phyloP scores from a whole-genome alignment of 768 basidiomycete species.

The Russula olivacea region DNA sequence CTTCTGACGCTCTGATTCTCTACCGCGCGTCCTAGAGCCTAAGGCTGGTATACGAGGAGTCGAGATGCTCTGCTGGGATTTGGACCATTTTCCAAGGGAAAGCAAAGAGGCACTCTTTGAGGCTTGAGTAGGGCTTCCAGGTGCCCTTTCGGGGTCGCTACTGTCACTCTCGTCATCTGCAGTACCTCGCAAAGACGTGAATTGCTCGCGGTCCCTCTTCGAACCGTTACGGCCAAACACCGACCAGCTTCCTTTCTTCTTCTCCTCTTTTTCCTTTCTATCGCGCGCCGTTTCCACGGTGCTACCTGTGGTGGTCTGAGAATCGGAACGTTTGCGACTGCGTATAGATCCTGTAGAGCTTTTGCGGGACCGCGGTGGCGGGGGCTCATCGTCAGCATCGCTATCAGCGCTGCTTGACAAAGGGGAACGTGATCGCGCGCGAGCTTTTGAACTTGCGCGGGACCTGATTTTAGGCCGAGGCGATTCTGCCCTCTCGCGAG shows the following conservation, averaged over 20 bases:
- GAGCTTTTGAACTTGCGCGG: constrained; percentile 13
- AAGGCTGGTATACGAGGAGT: constrained; percentile 14
- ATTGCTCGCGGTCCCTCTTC: constrained; percentile 38
- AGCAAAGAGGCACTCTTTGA: constrained; percentile 16
- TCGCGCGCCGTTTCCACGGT: constrained; percentile 34
- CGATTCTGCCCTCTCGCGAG: constrained; percentile 10
- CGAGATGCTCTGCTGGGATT: constrained; percentile 10
- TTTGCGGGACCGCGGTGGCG: constrained; percentile 25
- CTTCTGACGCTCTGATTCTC: constrained; percentile 25
- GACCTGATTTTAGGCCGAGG: constrained; percentile 18
- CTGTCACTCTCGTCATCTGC: constrained; percentile 41
- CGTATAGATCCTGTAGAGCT: constrained; percentile 37
- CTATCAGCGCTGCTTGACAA: constrained; percentile 3
- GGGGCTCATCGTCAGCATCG: constrained; percentile 9
- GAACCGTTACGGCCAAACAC: constrained; percentile 14
- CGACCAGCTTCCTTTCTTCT: constrained; percentile 49
- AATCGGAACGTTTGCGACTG: constrained; percentile 58
- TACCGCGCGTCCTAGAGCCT: constrained; percentile 35
- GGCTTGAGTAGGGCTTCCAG: constrained; percentile 25
- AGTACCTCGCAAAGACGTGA: constrained; percentile 46
- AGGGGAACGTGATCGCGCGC: constrained; percentile 11
- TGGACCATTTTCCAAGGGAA: constrained; percentile 22
- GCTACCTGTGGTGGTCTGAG: constrained; percentile 39
- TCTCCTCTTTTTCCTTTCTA: constrained; percentile 43
- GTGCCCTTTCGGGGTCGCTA: constrained; percentile 29